Base-by-base conservation (phyloP, 2,329 filamentous ascomycete species). In the Xylaria sp. region DNA sequence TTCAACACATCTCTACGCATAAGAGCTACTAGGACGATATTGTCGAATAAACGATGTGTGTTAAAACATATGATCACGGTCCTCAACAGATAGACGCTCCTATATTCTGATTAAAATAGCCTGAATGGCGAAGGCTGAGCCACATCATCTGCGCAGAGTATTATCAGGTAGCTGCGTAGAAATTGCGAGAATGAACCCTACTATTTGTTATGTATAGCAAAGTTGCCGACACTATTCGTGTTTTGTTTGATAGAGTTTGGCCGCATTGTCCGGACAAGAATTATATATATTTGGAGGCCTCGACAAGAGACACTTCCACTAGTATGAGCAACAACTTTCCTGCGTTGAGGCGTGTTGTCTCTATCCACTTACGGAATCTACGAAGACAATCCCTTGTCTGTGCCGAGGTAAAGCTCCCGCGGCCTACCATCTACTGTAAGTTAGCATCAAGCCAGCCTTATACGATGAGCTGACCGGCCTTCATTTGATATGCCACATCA, bases 371-470 rank as follows among this genome's bases (percentile, higher is more conserved):
- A 28, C n/a, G 18, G 15, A 20, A 18, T 23, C 46, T 23, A 23
- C 25, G 31, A n/a, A 68, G 71, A 68, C 73, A 73, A 71, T 73
- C 70, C 73, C 69, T 63, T 71, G 75, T 75, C 71, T 71, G 74
- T 75, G 69, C 75, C 74, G 74, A 72, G 66, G 9, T 49, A 49
- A 64, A 8, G 33, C 33, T 36, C 33, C 7, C 33, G 10, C 12
- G 20, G 28, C 33, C 28, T 28, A 28, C 28, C 28, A 33, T 9
- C 46, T 39, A 13, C 36, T 46, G 5, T 10, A 25, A 57, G 55
- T 15, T 12, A 23, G 10, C 55, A 43, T 57, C 55, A 20, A 25
- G 55, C 25, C 41, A 15, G 55, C 25, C 41, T 9, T 31, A n/a
- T 43, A 18, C 39, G 56, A 31, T 58, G 13, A 20, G 39, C 56